Evolutionary conservation across 257 asterid species (phyloP), one percentile per base, ranked within the genome.

Genomic region (Galeopsis tetrahit): DNA sequence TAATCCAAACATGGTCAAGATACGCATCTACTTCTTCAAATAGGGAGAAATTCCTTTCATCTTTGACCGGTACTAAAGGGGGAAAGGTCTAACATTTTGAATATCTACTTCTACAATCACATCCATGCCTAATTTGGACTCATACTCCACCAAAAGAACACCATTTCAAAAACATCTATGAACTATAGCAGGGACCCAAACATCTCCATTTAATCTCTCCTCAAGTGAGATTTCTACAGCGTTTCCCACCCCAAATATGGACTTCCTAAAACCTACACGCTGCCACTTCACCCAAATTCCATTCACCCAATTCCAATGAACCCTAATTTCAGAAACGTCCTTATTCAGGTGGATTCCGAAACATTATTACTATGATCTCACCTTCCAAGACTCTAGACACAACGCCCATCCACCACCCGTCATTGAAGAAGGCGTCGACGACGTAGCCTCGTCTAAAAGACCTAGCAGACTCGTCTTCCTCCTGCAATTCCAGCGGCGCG

Each of bases 21-120:
- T 35, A 78, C 3, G 88, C 96, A 4, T 90, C 96, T 44, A 92
- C 94, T 52, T 85, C 86, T 36, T 84, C 91, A 68, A 71, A 74
- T 75, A 76, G 43, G 63, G 31, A 65, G 74, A 81, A 86, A 13
- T 48, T 69, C 15, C 58, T 78, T 21, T 17, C 34, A 8, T 65
- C 78, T 70, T 80, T 73, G 32, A 88, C 75, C 69, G 21, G 60
- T 10, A 7, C n/a, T n/a, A n/a, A n/a, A n/a, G n/a, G n/a, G n/a
- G 94, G 56, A 70, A 73, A 67, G 98, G 98, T 15, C 96, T 86
- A 49, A 92, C 74, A 57, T 79, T 21, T 21, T 21, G 28, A 21
- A 21, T 21, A 21, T 21, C 28, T 21, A 21, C 28, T 21, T 21
- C 28, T 84, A 53, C 35, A 34, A 68, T 77, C 46, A 31, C 43